phyloP scores from a whole-genome alignment of 345 rosid genomes.

The Linum lewisii region DNA sequence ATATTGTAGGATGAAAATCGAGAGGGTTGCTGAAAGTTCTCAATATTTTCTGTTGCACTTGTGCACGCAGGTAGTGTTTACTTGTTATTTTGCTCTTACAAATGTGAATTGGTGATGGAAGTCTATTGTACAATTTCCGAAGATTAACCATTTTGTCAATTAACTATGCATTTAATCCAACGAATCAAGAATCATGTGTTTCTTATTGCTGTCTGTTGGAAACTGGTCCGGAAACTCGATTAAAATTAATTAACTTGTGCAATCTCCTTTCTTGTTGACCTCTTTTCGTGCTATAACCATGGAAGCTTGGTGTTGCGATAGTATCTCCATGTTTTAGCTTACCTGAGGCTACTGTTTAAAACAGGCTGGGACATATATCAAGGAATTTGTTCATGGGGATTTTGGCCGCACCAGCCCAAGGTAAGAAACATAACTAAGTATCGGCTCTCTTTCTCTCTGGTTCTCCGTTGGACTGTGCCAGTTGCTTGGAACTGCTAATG shows the following conservation, averaged over 20 bases:
- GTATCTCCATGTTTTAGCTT: background rate
- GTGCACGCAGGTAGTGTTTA: constrained; percentile 66
- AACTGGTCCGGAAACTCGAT: too few relatives aligned
- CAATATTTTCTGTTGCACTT: constrained; percentile 83
- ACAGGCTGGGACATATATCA: constrained; percentile 96
- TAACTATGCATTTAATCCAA: too few relatives aligned
- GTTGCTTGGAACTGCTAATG: background rate
- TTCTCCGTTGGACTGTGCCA: background rate
- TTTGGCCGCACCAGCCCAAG: constrained; percentile 89
- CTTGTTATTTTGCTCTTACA: too few relatives aligned
- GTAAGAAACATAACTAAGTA: constrained; percentile 23
- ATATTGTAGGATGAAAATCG: constrained; percentile 72
- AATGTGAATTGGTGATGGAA: too few relatives aligned
- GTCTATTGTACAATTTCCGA: too few relatives aligned
- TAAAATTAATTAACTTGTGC: too few relatives aligned
- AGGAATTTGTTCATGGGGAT: constrained; percentile 98
- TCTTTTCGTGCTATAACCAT: background rate
- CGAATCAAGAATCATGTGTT: too few relatives aligned
- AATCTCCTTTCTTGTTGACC: background rate
- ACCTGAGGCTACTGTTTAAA: background rate
- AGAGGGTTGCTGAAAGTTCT: constrained; percentile 56
- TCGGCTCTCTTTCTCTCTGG: background rate
- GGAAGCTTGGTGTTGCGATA: background rate
- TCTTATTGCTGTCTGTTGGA: too few relatives aligned
- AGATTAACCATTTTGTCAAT: too few relatives aligned